Evolutionary conservation across 2,329 filamentous ascomycete species (phyloP), one percentile per base, ranked within the genome.

Genomic region (Plectosphaerella plurivora): DNA sequence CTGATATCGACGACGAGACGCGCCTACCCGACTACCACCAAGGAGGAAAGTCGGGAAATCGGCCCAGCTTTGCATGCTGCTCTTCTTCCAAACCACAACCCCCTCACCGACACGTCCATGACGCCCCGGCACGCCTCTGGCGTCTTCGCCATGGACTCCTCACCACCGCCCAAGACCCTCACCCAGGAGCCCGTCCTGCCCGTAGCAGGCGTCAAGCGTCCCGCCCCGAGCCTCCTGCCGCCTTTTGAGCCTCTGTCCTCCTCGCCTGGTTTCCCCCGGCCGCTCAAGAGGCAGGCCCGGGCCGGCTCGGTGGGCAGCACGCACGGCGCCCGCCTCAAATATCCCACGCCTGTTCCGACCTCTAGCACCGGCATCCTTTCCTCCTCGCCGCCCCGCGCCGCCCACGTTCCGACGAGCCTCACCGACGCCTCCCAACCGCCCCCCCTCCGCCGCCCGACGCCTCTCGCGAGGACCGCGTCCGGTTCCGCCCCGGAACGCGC

Each of bases 271-370:
- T 82, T 91, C 49, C 87, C 87, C 47, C 81, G 86, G 51, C 79
- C 86, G 7, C 66, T 73, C 47, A 92, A 91, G 73, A 83, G 87
- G 65, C 87, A 85, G 64, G 81, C 79, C 54, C 73, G 63, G 35
- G 60, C 66, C 15, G 61, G 60, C 28, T 59, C 62, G 45, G 64
- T 67, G 12, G 69, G 68, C 41, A 65, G 72, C 51, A 73, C 65
- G 37, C 65, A 72, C 54, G 73, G 72, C 59, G 76, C 76, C 52
- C 77, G 79, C 59, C 70, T 79, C 60, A 91, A 87, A 65, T 97
- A 97, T 73, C 94, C 94, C 42, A 97, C 94, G 3, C 94, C 94
- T 1, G 82, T 96, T 55, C 92, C 93, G 18, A 97, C 93, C 5
- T 97, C 94, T 4, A 96, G 91, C 60, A 96, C 93, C 45, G 90